These are phyloP conservation scores for Narthecium ossifragum DNA, from an alignment of 106 monocot species.

Conservation along the genomic window DNA sequence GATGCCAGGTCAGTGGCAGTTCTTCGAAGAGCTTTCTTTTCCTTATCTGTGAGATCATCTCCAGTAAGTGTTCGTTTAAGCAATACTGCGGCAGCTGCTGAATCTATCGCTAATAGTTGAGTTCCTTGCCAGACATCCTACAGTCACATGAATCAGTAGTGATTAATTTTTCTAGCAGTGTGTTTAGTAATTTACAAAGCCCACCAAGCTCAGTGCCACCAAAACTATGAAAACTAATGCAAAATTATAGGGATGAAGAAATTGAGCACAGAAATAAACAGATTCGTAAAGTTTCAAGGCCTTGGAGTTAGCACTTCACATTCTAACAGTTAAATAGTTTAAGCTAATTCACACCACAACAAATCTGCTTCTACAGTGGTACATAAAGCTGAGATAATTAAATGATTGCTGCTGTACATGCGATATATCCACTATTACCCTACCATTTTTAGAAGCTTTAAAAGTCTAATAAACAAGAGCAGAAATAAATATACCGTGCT, in stretches of 20 bases:
- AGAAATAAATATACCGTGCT: conserved; percentile 53
- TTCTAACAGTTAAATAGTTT: too few relatives aligned
- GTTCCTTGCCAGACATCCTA: conserved; percentile 98
- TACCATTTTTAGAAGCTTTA: too few relatives aligned
- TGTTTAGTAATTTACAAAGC: not conserved
- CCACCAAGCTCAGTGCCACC: too few relatives aligned
- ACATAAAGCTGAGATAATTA: not conserved
- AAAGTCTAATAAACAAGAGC: not conserved
- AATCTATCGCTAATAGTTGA: conserved; percentile 91
- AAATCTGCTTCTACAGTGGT: too few relatives aligned
- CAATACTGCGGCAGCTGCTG: conserved; percentile 67
- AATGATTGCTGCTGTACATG: too few relatives aligned
- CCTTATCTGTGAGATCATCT: conserved; percentile 92
- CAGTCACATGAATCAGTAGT: not conserved
- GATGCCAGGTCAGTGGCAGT: conserved; percentile 93
- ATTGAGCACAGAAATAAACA: conserved; percentile 3
- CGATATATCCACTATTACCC: too few relatives aligned
- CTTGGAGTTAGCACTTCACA: too few relatives aligned
- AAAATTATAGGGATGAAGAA: too few relatives aligned
- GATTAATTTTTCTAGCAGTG: not conserved
- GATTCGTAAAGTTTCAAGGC: too few relatives aligned
- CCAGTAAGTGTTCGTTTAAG: conserved; percentile 72
- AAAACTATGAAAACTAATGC: too few relatives aligned
- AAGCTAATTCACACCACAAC: too few relatives aligned
- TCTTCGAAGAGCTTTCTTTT: conserved; percentile 86